Evolutionary conservation across 2,329 filamentous ascomycete species (phyloP), one percentile per base, ranked within the genome.

Genomic region (Fusarium tuaranense): DNA sequence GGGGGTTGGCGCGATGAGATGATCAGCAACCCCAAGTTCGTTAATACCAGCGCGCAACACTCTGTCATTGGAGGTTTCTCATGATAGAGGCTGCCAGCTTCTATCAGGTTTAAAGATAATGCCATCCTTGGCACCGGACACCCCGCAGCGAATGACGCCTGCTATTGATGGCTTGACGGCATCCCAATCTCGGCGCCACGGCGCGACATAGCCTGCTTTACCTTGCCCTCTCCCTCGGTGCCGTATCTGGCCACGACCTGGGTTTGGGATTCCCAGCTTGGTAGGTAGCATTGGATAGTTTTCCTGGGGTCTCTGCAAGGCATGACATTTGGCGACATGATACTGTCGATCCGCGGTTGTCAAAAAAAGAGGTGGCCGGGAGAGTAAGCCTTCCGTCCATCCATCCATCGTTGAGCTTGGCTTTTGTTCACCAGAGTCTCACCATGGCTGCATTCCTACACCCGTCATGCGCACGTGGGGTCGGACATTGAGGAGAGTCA

Each of bases 101-200:
- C 34, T 64, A 59, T 75, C 63, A 64, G 38, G 65, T 72, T 72
- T 63, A 59, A 66, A 74, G 44, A 46, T 48, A 59, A 65, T 53
- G 39, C 14, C 51, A 66, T 64, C 53, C 72, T 74, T 73, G 72
- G 72, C 72, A 73, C 51, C 72, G 72, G 72, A 68, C 57, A 59
- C 61, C 72, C 72, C 72, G 72, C 69, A 36, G 67, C 61, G 44
- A 71, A 62, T 65, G 59, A 48, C 63, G 63, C 67, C 46, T 64
- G 38, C 53, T 61, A 65, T 41, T 39, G 34, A 59, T 16, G 20
- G 32, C 55, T 61, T 48, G 60, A 63, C 25, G 30, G 20, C 30
- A 51, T 30, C 48, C 48, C 46, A 55, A 64, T 36, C 48, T 57
- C 53, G 62, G 62, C 39, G 51, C 57, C 41, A 53, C 36, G 44